Evolutionary conservation across 1,139 yeast genomes (phyloP), one percentile per base, ranked within the genome.

Genomic region (Hemisphaericaspora subhashii): DNA sequence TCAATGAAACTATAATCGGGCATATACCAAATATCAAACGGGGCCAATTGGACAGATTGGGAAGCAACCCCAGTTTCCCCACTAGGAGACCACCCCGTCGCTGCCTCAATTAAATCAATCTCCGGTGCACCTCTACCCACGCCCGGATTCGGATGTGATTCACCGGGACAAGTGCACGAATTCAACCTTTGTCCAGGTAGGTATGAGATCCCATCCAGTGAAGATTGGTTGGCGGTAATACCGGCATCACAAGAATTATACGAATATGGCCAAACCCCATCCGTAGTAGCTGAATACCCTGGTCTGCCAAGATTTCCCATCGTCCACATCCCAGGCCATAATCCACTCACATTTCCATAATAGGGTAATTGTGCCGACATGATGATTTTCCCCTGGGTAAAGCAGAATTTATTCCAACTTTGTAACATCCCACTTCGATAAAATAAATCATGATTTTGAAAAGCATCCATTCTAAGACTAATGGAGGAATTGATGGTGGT

Each of bases 321-420:
- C 2, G 92, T 74, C 96, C 96, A 87, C 40, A 86, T 57, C 63
- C 95, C 96, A 1, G 96, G 96, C 96, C 96, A 87, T 41, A 86
- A 66, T 31, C 95, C 95, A 8, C 80, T 71, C 18, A 80, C 70
- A 41, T 76, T 66, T 46, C 90, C 90, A 46, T 72, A 77, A 42
- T 84, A 83, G 13, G 95, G 92, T 44, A 87, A 62, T 47, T 77
- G 71, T 1, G 86, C 88, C 5, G 86, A 79, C 9, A 83, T 72
- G 55, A 84, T 92, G 23, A 87, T 51, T 33, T 68, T 58, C 4
- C 95, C 95, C 58, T 86, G 86, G 10, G 88, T 81, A 53, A 83
- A 85, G 58, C 96, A 87, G 54, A 87, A 44, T 57, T 83, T 77
- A 60, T 87, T 87, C 96, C 96, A 87, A 29, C 80, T 67, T 62